Base-by-base conservation (phyloP, 2,329 filamentous ascomycete species). In the Purpureocillium takamizusanense region DNA sequence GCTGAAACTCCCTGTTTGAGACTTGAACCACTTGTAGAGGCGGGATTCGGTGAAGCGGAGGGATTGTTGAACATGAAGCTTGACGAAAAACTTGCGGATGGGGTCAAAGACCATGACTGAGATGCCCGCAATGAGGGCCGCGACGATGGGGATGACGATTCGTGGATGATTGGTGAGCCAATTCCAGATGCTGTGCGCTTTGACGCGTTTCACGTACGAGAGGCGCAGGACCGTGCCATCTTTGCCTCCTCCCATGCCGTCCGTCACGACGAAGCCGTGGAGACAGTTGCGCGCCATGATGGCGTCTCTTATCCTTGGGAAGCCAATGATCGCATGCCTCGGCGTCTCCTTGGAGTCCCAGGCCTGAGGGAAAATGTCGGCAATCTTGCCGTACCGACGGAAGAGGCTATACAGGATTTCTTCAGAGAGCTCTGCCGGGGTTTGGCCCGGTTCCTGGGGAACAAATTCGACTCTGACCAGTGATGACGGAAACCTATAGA, bases 71-170 rank as follows among this genome's bases (percentile, higher is more conserved):
- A 98, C 81, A 55, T 95, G 88, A 4, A 83, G 73, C 53, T 87
- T 87, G 62, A 97, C 86, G 52, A 94, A 95, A 55, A 94, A 92
- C 1, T 88, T 89, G 33, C 92, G 79, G 41, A 98, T 89, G 0
- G 92, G 92, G 51, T 98, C 92, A 52, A 98, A 97, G 7, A 97
- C 71, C 1, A 86, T 78, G 15, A 95, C 87, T 0, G 89, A 94
- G 35, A 92, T 67, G 27, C 83, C 81, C 1, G 89, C 88, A 23
- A 95, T 56, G 3, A 97, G 62, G 2, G 88, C 90, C 13, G 86
- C 87, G 2, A 95, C 38, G 2, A 84, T 62, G 1, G 92, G 90
- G 34, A 98, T 82, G 18, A 94, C 84, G 33, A 97, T 86, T 35
- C 88, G 76, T 1, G 90, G 89, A 52, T 98, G 92, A 41, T 67